These are phyloP conservation scores for Diospyros kaki DNA, from an alignment of 148 eudicot genomes.

Conservation along the genomic window DNA sequence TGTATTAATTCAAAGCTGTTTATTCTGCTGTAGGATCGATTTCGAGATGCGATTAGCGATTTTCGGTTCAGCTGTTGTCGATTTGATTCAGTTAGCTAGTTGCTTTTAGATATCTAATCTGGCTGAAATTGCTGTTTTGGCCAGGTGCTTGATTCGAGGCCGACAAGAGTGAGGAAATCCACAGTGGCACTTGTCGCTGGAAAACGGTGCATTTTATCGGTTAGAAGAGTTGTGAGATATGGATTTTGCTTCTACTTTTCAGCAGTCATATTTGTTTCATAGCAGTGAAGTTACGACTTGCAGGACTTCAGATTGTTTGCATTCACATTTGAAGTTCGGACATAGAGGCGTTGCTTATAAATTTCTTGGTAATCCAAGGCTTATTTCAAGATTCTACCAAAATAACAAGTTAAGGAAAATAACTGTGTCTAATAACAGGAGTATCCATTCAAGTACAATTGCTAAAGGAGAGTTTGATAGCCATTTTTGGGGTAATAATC, in stretches of 20 bases:
- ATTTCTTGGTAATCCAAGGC: conserved; percentile 30
- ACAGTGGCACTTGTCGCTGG: neutral
- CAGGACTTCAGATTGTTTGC: conserved; percentile 27
- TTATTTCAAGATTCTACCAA: conserved; percentile 23
- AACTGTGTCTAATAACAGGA: conserved; percentile 14
- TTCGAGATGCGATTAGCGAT: too few relatives aligned
- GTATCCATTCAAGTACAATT: conserved; percentile 10
- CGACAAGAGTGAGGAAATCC: conserved; percentile 21
- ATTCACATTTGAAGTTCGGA: conserved; percentile 26
- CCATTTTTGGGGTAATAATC: conserved; percentile 22
- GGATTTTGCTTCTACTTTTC: conserved; percentile 64
- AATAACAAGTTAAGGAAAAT: conserved; percentile 38
- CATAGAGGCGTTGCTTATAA: conserved; percentile 27
- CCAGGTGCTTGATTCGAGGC: conserved; percentile 27
- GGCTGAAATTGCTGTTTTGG: conserved; percentile 2
- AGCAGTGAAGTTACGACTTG: conserved; percentile 36
- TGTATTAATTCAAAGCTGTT: neutral
- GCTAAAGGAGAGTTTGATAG: conserved; percentile 26
- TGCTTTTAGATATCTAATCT: too few relatives aligned
- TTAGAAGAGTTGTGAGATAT: conserved; percentile 20
- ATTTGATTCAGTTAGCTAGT: neutral
- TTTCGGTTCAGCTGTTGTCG: neutral
- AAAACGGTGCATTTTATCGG: neutral
- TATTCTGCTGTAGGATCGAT: neutral
- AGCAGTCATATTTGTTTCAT: conserved; percentile 42